A percentile compares a stretch with the other conserved stretches of the same genome.
These are phyloP conservation scores for Exophiala sp. DNA, from an alignment of 2,329 filamentous ascomycete genomes.

Conservation along the genomic window DNA sequence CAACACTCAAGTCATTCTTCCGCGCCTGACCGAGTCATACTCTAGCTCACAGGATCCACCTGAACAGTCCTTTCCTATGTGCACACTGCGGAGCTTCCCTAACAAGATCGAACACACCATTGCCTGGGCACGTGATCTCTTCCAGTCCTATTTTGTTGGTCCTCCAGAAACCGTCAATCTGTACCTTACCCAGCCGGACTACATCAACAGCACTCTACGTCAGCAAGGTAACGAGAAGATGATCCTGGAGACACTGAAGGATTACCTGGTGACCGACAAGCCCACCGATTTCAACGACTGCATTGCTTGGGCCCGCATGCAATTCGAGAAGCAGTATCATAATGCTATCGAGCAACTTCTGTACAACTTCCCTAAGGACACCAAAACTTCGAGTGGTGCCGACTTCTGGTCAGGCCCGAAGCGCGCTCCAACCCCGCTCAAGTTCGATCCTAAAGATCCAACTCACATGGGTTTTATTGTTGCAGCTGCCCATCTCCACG, in stretches of 20 bases:
- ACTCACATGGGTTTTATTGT: constrained; percentile 86
- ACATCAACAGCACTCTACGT: constrained; percentile 78
- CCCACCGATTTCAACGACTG: constrained; percentile 92
- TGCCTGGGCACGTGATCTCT: constrained; percentile 93
- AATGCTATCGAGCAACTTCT: constrained; percentile 93
- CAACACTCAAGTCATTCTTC: constrained; percentile 93
- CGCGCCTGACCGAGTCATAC: constrained; percentile 89
- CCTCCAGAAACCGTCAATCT: constrained; percentile 90
- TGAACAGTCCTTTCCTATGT: constrained; percentile 99
- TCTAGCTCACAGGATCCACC: constrained; percentile 95
- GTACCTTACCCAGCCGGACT: constrained; percentile 86
- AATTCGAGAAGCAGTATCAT: constrained; percentile 96
- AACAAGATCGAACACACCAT: constrained; percentile 99
- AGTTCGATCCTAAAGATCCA: constrained; percentile 76
- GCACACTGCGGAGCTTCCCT: constrained; percentile 91
- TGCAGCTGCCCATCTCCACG: constrained; percentile 83
- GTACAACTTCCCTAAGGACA: constrained; percentile 96
- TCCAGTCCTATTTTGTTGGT: constrained; percentile 89
- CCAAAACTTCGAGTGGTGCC: constrained; percentile 76
- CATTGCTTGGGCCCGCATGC: constrained; percentile 84
- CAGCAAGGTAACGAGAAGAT: constrained; percentile 93
- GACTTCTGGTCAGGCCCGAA: constrained; percentile 98
- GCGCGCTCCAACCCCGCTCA: constrained; percentile 84
- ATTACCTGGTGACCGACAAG: constrained; percentile 86
- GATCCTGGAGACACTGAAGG: constrained; percentile 80